Conservation (phyloP, 2,329 filamentous ascomycete genomes). For the Botrytis byssoidea region DNA sequence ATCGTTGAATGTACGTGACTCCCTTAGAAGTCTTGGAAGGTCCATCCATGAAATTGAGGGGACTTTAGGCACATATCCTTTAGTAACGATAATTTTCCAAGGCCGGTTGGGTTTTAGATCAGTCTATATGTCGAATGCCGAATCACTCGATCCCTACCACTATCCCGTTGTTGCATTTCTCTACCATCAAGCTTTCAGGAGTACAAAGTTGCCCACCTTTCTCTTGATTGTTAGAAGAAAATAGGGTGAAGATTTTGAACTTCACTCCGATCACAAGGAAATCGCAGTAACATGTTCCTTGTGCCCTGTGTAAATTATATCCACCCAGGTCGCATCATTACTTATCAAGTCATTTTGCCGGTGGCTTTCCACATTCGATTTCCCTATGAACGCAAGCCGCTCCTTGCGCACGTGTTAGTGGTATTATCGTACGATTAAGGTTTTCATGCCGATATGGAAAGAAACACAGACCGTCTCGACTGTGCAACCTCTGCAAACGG, state of each 20-base stretch:
- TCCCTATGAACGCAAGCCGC: no score
- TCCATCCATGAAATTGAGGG: conserved; percentile 8
- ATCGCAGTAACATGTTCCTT: neutral
- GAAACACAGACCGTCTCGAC: neutral
- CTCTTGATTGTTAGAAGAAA: neutral
- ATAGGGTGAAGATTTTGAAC: neutral
- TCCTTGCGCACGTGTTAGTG: neutral
- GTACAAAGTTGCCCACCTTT: neutral
- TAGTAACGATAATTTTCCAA: neutral
- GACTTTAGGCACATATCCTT: neutral
- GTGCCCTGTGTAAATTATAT: neutral
- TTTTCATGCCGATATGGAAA: neutral
- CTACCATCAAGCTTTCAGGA: neutral
- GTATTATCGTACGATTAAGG: neutral
- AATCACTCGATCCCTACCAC: neutral
- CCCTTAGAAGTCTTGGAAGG: neutral
- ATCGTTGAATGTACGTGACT: neutral
- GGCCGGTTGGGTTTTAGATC: neutral
- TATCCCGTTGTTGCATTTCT: neutral
- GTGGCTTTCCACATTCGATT: neutral
- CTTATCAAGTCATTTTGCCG: neutral
- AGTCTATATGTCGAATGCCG: neutral
- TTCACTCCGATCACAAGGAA: neutral
- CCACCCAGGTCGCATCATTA: neutral
- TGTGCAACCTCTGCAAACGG: neutral